phyloP scores from a whole-genome alignment of 2,329 filamentous ascomycete genomes.

The Penicillium aurantiogriseum region DNA sequence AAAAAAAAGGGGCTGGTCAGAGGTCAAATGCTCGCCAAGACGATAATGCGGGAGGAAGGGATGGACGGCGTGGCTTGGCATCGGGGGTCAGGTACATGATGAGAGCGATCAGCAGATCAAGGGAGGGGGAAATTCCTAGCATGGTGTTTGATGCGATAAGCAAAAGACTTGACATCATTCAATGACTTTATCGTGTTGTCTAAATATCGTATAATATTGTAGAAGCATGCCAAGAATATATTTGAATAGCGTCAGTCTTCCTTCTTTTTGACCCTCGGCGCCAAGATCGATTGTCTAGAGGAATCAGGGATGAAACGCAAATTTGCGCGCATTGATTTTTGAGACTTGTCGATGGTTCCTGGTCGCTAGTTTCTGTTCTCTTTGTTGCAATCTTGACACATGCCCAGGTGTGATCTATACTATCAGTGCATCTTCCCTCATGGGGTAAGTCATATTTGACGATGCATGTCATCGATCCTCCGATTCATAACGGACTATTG shows the following conservation, averaged over 20 bases:
- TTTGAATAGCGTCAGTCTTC: conserved; percentile 2
- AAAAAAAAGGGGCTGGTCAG: conserved; percentile 6
- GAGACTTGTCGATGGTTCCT: neutral
- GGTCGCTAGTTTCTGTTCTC: neutral
- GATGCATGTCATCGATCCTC: neutral
- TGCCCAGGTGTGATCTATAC: neutral
- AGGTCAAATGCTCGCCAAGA: conserved; percentile 21
- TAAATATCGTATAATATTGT: too few species aligned
- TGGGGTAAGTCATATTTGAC: neutral
- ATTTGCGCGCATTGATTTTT: conserved; percentile 5
- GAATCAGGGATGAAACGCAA: neutral
- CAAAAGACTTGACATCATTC: conserved; percentile 1
- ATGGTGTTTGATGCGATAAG: neutral
- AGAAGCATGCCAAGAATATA: neutral
- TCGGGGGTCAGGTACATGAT: conserved; percentile 5
- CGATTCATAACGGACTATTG: neutral
- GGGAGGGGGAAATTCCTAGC: conserved; percentile 2
- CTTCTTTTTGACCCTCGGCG: neutral
- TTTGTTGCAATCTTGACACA: neutral
- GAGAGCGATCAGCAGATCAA: conserved; percentile 18
- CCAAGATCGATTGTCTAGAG: neutral
- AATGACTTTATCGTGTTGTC: conserved; percentile 6
- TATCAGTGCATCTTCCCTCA: neutral
- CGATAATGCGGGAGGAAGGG: conserved; percentile 29
- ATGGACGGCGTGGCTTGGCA: conserved; percentile 32